A percentile compares a stretch with the other conserved stretches of the same genome.
These are phyloP conservation scores for Aspergillus alliaceus DNA, from an alignment of 2,329 filamentous ascomycete species.

Conservation along the genomic window DNA sequence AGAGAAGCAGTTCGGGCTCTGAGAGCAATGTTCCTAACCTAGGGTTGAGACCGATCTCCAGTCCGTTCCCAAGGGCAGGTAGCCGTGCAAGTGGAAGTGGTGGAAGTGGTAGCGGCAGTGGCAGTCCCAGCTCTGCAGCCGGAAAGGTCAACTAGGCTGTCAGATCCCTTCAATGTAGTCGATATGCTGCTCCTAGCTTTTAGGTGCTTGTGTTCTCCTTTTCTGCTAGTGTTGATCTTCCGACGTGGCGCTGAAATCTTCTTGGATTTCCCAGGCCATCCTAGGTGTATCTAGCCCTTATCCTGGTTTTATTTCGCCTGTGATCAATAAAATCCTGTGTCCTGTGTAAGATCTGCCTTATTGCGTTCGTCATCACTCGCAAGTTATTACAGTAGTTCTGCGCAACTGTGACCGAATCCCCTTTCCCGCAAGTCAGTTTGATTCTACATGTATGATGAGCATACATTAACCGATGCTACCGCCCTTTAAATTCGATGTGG, in stretches of 20 bases:
- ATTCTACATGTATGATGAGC: no score
- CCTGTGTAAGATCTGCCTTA: slow-evolving; percentile 12
- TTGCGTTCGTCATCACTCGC: background rate
- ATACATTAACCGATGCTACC: no score
- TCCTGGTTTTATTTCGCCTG: slow-evolving; percentile 10
- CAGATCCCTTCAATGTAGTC: background rate
- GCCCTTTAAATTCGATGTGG: background rate
- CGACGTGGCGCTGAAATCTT: slow-evolving; percentile 4
- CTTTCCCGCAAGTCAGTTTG: no score
- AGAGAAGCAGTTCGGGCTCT: slow-evolving; percentile 31
- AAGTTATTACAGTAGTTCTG: background rate
- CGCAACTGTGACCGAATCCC: background rate
- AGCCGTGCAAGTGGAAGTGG: slow-evolving; percentile 52
- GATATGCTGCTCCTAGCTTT: slow-evolving; percentile 1
- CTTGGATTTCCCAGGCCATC: background rate
- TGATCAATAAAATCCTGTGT: slow-evolving; percentile 11
- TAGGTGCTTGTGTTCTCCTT: slow-evolving; percentile 7
- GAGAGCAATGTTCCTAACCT: slow-evolving; percentile 36
- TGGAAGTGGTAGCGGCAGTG: slow-evolving; percentile 42
- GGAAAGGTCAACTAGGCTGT: slow-evolving; percentile 30
- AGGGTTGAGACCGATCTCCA: slow-evolving; percentile 37
- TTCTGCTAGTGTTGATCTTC: slow-evolving; percentile 12
- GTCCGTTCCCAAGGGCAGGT: slow-evolving; percentile 41
- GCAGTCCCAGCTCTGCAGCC: slow-evolving; percentile 40
- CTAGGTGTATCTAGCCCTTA: background rate